Conservation (phyloP, 2,329 filamentous ascomycete genomes). For the Colletotrichum horii region DNA sequence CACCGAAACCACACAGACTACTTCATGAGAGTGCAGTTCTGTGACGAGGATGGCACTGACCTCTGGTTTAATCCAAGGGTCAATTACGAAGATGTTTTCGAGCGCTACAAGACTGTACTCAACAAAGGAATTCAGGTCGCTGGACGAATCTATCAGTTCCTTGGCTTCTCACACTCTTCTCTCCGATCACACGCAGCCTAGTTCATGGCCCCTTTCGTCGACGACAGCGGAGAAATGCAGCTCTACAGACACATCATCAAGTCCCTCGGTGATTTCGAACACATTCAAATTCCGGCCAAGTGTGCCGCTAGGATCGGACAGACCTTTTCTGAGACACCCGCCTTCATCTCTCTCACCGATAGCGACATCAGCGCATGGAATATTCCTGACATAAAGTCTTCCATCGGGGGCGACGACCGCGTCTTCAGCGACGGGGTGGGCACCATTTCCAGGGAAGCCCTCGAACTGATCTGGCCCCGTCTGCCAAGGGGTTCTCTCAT, state of each 20-base stretch:
- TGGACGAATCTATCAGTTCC: conserved; percentile 66
- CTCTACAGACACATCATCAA: conserved; percentile 49
- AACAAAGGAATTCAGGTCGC: conserved; percentile 65
- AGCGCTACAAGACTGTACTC: conserved; percentile 67
- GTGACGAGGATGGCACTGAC: conserved; percentile 73
- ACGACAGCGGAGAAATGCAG: conserved; percentile 35
- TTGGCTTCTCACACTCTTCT: conserved; percentile 83
- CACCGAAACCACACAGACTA: conserved; percentile 63
- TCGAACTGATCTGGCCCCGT: conserved; percentile 63
- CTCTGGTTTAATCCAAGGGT: conserved; percentile 62
- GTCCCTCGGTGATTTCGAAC: conserved; percentile 53
- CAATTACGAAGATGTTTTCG: conserved; percentile 53
- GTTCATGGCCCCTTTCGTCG: conserved; percentile 58
- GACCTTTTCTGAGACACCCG: conserved; percentile 78
- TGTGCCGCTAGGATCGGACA: conserved; percentile 67
- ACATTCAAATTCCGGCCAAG: conserved; percentile 58
- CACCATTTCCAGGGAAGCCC: conserved; percentile 67
- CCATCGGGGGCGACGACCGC: conserved; percentile 43
- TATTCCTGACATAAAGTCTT: conserved; percentile 58
- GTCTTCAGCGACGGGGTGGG: conserved; percentile 84
- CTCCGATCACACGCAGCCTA: conserved; percentile 74
- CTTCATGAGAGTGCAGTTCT: conserved; percentile 75
- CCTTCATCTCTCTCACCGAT: conserved; percentile 57
- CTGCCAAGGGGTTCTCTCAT: conserved; percentile 52
- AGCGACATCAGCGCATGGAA: conserved; percentile 33